Evolutionary conservation across 176 grass and related monocot genomes (phyloP), one percentile per base, ranked within the genome.

Genomic region (Hsuehochloa calcarea): DNA sequence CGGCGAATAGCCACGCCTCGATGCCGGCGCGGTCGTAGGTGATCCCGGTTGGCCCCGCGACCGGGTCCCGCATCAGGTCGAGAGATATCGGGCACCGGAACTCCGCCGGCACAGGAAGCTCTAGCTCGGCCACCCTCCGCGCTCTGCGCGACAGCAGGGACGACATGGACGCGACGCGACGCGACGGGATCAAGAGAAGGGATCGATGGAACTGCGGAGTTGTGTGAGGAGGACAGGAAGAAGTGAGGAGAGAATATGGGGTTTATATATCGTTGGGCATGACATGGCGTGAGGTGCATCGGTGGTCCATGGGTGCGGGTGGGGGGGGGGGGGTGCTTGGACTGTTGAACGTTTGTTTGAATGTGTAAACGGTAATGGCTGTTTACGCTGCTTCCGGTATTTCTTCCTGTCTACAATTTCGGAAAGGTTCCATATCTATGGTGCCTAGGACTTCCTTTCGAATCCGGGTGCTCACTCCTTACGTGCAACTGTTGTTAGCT

Each of bases 1-100:
- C 64, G 10, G 73, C 49, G 4, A 75, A 14, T 2, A 94, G 85
- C 92, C 92, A 94, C 4, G 80, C 54, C 45, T 85, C 87, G 49
- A 94, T 94, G 77, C 67, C 77, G 3, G 84, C 65, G 0, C 92
- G 90, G 85, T 94, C 92, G 64, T 94, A 94, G 20, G 92, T 92
- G 82, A 94, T 90, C 29, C 92, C 92, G 0, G 92, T 74, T 4
- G 85, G 75, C n/a, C 67, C 84, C 0, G 67, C 69, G 11, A 92
- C 92, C 0, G 92, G 92, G 65, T 94, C 92, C 4, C 27, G 79
- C 90, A 94, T 92, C 51, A 94, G 80, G 4, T 94, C 92, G 0
- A 92, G 70, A 6, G 89, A 91, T 20, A 94, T 89, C 40, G 92
- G 92, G 84, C 92, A 94, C 1, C 70, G 80, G 66, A 94, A 94